Evolutionary conservation across 345 rosid species (phyloP), one percentile per base, ranked within the genome.

Genomic region (Orychophragmus violaceus): DNA sequence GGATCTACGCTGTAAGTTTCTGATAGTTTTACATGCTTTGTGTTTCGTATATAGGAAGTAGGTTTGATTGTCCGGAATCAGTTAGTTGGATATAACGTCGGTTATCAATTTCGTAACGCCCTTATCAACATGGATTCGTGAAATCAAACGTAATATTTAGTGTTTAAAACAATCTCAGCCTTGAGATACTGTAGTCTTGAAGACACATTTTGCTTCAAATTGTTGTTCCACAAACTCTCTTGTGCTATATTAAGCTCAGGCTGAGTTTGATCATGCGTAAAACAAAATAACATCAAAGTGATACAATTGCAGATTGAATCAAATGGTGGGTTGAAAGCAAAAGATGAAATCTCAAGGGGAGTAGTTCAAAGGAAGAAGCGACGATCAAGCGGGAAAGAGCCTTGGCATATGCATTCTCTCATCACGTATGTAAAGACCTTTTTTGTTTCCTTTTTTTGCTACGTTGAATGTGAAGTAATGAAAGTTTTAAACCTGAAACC

Each of bases 351-450:
- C 69, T 83, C 90, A 36, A 80, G 79, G 67, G 88, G 79, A 75
- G 86, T 93, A 77, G 88, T 82, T 67, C 87, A 65, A 62, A 86
- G 90, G 98, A 88, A 83, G 96, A 81, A 78, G 97, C 98, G 2
- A 83, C 92, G 10, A 84, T 93, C 45, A 90, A 85, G 85, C 84
- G 97, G 16, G 99, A 94, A 56, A 81, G 97, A 68, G 80, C 96
- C 36, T 82, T 94, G 88, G 99, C 99, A 32, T 94, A 94, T 65
- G 97, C 99, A 59, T 90, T 90, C 68, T 81, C 91, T 77, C 99
- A 94, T 77, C 99, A 90, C 95, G 99, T 88, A 81, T 42, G 23
- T 60, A 22, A 35, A 30, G 25, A 39, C 19, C 5, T 4, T 48
- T 50, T 22, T 6, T n/a, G n/a, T 51, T 52, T 68, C 62, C 8